Evolutionary conservation across 2,329 filamentous ascomycete genomes (phyloP).

Genomic region (Colletotrichum coccodes): DNA sequence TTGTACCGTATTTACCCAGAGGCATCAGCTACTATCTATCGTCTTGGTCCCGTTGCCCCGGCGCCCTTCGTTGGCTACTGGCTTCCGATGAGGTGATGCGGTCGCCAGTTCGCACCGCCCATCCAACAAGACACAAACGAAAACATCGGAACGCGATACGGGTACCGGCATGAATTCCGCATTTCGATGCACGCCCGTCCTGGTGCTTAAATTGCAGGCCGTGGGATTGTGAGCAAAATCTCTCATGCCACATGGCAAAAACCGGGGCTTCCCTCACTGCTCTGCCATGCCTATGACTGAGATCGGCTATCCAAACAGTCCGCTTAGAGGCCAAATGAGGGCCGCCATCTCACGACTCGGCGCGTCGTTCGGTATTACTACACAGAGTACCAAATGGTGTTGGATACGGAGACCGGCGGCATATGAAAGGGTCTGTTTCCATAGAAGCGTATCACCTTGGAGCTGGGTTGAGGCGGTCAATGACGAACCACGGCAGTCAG

Average conservation of each 20-base stretch:
- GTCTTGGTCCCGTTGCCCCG: not conserved
- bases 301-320: not conserved
- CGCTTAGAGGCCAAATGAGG: not conserved
- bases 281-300: slow-evolving; percentile 8
- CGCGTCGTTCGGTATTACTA: too few species aligned
- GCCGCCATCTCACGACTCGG: not conserved
- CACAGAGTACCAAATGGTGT: too few species aligned
- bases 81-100: too few species aligned
- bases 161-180: not conserved
- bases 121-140: not conserved
- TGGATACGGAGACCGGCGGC: too few species aligned
- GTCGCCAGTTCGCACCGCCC: not conserved
- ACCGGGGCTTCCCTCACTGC: slow-evolving; percentile 22
- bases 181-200: not conserved
- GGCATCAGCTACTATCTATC: too few species aligned
- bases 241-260: slow-evolving; percentile 24
- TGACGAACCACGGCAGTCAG: too few species aligned
- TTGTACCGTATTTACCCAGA: too few species aligned
- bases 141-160: not conserved
- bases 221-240: slow-evolving; percentile 12
- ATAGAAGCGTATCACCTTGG: too few species aligned
- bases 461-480: too few species aligned
- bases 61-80: not conserved
- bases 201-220: slow-evolving; percentile 4
- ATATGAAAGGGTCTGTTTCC: too few species aligned